Evolutionary conservation across 148 eudicot species (phyloP).

Genomic region (Persicaria maculosa): DNA sequence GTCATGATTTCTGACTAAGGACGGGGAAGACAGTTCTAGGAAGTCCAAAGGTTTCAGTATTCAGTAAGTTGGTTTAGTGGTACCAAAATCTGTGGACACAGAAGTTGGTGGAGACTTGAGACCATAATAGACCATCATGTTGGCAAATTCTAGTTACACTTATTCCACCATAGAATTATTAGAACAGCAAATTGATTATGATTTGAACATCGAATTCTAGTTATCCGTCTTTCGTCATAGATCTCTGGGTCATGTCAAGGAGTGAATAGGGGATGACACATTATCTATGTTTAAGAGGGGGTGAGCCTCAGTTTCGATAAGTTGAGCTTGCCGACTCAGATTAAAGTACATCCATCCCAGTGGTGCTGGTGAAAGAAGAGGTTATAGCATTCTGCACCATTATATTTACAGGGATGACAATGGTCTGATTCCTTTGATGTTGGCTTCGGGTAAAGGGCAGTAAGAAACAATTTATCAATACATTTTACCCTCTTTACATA

Average conservation of each 20-base stretch:
- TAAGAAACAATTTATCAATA: neutral
- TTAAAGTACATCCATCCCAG: too few species aligned
- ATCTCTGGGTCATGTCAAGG: neutral
- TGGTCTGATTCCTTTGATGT: neutral
- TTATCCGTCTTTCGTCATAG: neutral
- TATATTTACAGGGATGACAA: neutral
- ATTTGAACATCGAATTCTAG: neutral
- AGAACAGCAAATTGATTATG: neutral
- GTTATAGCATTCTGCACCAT: neutral
- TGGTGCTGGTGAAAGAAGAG: too few species aligned
- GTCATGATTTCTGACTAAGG: too few species aligned
- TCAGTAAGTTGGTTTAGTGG: neutral
- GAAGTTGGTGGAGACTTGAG: neutral
- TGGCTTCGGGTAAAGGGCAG: neutral
- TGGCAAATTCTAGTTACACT: neutral
- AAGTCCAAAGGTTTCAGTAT: neutral
- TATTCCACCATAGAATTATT: neutral
- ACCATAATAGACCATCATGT: neutral
- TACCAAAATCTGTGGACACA: neutral
- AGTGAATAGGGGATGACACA: neutral
- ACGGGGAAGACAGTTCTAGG: neutral
- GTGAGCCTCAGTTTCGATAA: neutral
- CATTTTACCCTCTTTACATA: too few species aligned
- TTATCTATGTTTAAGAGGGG: neutral
- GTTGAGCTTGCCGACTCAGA: neutral